Conservation (phyloP, 208 protist species). For the Acanthamoeba polyphaga region DNA sequence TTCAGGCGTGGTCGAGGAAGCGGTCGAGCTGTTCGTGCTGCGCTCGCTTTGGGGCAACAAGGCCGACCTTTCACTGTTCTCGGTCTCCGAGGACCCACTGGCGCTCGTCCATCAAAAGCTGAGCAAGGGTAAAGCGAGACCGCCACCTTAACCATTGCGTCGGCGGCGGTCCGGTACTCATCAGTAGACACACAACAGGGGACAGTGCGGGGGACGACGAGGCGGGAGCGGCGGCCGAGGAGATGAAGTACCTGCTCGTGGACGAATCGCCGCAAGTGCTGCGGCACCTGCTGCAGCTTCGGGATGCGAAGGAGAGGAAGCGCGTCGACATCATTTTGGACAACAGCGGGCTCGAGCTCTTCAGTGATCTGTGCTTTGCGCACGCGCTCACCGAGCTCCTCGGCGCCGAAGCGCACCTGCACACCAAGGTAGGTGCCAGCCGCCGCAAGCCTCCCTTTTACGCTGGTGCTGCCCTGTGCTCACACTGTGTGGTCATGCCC, state of each 20-base stretch:
- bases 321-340: conserved; percentile 62
- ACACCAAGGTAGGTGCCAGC: background rate
- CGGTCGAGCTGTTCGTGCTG: conserved; percentile 20
- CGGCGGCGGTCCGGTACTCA: too few species aligned
- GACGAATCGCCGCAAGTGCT: conserved; percentile 47
- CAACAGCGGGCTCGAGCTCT: conserved; percentile 61
- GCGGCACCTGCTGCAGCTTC: background rate
- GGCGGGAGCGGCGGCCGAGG: background rate
- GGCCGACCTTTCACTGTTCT: conserved; percentile 46
- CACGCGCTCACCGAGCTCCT: conserved; percentile 22
- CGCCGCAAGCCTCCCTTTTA: background rate
- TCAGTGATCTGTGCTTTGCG: conserved; percentile 62
- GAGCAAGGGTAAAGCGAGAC: background rate
- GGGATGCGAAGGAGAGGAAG: background rate
- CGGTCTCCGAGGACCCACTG: conserved; percentile 46
- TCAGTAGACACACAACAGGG: too few species aligned
- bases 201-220: too few species aligned
- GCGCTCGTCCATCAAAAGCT: conserved; percentile 48
- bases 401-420: background rate
- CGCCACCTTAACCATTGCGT: too few species aligned
- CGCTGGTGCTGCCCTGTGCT: too few species aligned
- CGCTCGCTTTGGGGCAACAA: conserved; percentile 48
- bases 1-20: conserved; percentile 1
- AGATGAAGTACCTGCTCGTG: conserved; percentile 35
- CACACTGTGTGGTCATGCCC: background rate